Base-by-base conservation (phyloP, 805 yeast genomes). In the Candida verbasci region DNA sequence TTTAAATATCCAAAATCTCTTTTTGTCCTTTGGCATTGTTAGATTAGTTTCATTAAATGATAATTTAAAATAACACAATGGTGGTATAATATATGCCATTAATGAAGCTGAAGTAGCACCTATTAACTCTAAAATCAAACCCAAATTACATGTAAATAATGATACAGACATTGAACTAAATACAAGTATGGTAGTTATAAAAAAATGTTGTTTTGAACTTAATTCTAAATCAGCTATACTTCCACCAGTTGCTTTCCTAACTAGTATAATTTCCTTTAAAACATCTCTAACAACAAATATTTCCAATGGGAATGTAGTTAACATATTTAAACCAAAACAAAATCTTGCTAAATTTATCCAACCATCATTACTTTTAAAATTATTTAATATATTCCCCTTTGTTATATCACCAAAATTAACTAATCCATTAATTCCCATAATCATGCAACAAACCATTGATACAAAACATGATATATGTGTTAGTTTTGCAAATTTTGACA, bases 71-170 rank as follows among this genome's bases (percentile, higher is more conserved):
- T 73, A 84, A 49, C 96, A 89, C 55, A 82, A 55, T 3, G 96
- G 96, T 0, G 97, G 97, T 12, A 89, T 62, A 16, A 89, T 86
- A 54, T 86, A 89, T 0, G 97, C 97, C 82, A 91, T 81, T 25
- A 85, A 66, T 14, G 95, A 86, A 0, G 97, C 97, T 0, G 95
- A 83, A 0, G 95, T 83, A 0, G 96, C 89, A 2, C 97, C 97
- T 22, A 87, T 88, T 3, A 89, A 68, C 53, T 91, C 97, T 27
- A 89, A 67, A 20, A 91, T 81, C 9, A 93, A 84, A 1, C 97
- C 97, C 38, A 89, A 67, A 46, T 88, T 86, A 52, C 96, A 89
- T 0, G 96, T 86, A 39, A 79, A 60, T 22, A 91, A 62, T 0
- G 97, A 72, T 2, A 87, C 80, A 0, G 75, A 50, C 89, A 88